Evolutionary conservation across 768 basidiomycete genomes (phyloP), one percentile per base, ranked within the genome.

Genomic region (Serendipita sp.): DNA sequence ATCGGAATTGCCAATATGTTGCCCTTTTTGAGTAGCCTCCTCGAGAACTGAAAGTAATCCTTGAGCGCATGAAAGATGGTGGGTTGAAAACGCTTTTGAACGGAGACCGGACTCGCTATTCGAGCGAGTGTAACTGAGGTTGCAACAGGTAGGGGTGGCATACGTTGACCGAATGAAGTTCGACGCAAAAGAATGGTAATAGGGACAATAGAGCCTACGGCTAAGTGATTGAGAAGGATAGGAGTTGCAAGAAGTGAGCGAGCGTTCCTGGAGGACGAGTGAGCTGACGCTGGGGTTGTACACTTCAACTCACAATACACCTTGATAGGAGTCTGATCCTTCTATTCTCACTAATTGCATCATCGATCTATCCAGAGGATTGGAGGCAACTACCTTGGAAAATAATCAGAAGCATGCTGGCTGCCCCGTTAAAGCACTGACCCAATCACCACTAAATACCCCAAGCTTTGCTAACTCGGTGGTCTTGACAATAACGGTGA

Each of bases 371-470:
- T 71, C 67, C 17, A 66, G 62, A n/a, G 75, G 69, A 26, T 75
- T 74, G 22, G 76, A 76, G 61, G 88, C 69, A 51, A 77, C 82
- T 86, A 58, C 26, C 53, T 58, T 88, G 64, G 14, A 64, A n/a
- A 24, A 24, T 24, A 45, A 62, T 68, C 50, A 66, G 56, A 65
- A 11, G 63, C 17, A 56, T 63, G 33, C 14, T 22, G 65, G 33
- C 50, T 5, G 20, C 42, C 26, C 41, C 61, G n/a, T 22, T 11
- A 16, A 22, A 51, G 50, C 7, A 66, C 77, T 48, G 71, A 87
- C 90, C 90, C 90, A 92, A 68, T 90, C 89, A 33, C 84, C 84
- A 65, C 81, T 79, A 58, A 88, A 75, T 3, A 84, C 70, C 14
- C 90, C 88, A 43, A 88, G 73, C 61, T 75, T 79, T 42, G 80